Evolutionary conservation across 2,329 filamentous ascomycete species (phyloP).

Genomic region (Cercospora sp.): DNA sequence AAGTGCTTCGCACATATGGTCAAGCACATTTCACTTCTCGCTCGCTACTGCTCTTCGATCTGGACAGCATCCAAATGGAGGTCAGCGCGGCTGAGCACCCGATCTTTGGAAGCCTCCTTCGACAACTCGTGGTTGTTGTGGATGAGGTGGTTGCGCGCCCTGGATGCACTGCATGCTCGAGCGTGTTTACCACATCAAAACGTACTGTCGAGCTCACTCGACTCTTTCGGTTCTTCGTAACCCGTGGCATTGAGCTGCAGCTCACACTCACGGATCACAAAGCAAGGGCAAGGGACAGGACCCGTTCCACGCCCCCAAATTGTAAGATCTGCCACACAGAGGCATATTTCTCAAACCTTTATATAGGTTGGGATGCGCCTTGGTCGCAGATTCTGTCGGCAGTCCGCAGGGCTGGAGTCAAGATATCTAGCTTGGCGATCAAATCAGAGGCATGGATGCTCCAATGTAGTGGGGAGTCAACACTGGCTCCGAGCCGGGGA

Average conservation of each 20-base stretch:
- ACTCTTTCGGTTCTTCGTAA: not conserved
- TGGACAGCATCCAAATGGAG: not conserved
- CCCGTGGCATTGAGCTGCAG: not conserved
- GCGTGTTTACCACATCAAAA: not conserved
- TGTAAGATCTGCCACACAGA: not conserved
- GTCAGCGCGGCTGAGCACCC: not conserved
- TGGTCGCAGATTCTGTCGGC: not conserved
- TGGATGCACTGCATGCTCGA: not conserved
- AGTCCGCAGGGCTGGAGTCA: not conserved
- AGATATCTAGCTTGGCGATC: not conserved
- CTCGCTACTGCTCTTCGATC: not conserved
- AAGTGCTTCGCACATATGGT: not conserved
- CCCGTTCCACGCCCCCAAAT: not conserved
- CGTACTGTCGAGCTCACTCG: not conserved
- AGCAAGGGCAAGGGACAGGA: not conserved
- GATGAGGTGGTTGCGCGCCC: not conserved
- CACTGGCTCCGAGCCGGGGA: not conserved
- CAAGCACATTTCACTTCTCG: not conserved
- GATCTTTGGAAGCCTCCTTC: not conserved
- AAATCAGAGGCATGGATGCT: not conserved
- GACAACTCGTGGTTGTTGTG: not conserved
- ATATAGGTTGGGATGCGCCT: not conserved
- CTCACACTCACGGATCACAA: not conserved
- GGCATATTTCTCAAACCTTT: not conserved
- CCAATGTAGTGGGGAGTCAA: not conserved